Base-by-base conservation (phyloP, 1,284 basidiomycete species). In the Ganoderma resinaceum region DNA sequence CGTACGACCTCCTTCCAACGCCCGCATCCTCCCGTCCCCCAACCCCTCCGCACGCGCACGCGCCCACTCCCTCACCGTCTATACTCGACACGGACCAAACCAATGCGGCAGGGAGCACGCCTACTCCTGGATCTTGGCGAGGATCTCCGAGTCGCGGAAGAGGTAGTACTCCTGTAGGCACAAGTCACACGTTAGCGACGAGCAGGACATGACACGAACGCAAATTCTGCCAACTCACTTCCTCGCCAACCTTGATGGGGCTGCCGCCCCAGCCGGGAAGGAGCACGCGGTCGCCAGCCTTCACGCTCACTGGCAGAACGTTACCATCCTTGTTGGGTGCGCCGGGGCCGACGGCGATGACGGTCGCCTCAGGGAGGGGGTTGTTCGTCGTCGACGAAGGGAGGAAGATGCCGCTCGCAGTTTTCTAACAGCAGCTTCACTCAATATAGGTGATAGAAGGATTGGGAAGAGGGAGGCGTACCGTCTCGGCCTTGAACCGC, bases 231-330 rank as follows among this genome's bases (percentile, higher is more conserved):
- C 52, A 33, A 5, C 93, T 75, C 77, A 96, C 96, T 79, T 99
- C 97, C 38, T 99, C 97, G 67, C 96, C 97, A 65, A 99, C 91
- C 84, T 99, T 99, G 84, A 99, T 97, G 23, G 94, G 82, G 81
- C 92, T 96, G 20, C 97, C 97, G 66, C 97, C 97, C 95, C 97
- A 99, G 31, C 94, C 94, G 9, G 97, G 97, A 6, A 99, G 85
- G 64, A 99, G 86, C 11, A 99, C 96, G 49, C 94, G 89, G 85
- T 99, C 97, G 60, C 97, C 97, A 37, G 91, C 86, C 84, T 94
- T 91, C 66, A 99, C 96, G 46, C 84, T 82, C 31, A 91, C 88
- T 14, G 96, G 94, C n/a, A 93, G 82, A 23, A 97, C 69, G 43
- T 87, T 82, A 59, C 97, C 97, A 7, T 95, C 89, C 84, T 95